Percentiles rank a stretch among this genome's conserved stretches.
These are phyloP conservation scores for Paramecium sexaurelia DNA, from an alignment of 73 alveolate species.

Conservation along the genomic window DNA sequence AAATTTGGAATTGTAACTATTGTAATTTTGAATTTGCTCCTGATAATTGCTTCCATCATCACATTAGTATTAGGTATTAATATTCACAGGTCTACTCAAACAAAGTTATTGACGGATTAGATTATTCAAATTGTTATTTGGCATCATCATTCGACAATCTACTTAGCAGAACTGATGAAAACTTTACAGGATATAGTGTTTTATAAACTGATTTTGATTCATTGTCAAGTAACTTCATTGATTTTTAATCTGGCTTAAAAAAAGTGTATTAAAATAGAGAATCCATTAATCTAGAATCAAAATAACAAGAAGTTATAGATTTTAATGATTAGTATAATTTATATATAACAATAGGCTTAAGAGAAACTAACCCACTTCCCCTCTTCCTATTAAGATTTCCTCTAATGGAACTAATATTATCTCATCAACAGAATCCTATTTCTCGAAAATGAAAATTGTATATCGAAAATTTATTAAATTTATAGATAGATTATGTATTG, in stretches of 20 bases:
- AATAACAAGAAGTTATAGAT: neutral
- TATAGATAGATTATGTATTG: neutral
- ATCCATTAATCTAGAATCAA: neutral
- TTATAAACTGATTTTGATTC: neutral
- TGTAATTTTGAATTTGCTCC: neutral
- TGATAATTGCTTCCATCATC: neutral
- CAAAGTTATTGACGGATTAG: neutral
- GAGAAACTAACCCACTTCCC: neutral
- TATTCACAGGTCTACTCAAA: neutral
- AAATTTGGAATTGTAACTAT: neutral
- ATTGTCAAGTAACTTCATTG: neutral
- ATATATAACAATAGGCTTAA: neutral
- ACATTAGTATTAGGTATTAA: neutral
- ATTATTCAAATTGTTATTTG: neutral
- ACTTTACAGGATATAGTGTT: neutral
- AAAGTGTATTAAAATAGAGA: neutral
- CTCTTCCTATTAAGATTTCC: neutral
- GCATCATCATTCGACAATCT: neutral
- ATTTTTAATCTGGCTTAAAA: neutral
- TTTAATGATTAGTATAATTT: neutral
- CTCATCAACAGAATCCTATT: neutral
- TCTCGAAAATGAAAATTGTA: conserved; percentile 16
- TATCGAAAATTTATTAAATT: neutral
- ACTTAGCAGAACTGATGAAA: neutral
- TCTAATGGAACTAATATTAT: neutral